Conservation (phyloP, 2,329 filamentous ascomycete genomes). For the Massarina eburnea region DNA sequence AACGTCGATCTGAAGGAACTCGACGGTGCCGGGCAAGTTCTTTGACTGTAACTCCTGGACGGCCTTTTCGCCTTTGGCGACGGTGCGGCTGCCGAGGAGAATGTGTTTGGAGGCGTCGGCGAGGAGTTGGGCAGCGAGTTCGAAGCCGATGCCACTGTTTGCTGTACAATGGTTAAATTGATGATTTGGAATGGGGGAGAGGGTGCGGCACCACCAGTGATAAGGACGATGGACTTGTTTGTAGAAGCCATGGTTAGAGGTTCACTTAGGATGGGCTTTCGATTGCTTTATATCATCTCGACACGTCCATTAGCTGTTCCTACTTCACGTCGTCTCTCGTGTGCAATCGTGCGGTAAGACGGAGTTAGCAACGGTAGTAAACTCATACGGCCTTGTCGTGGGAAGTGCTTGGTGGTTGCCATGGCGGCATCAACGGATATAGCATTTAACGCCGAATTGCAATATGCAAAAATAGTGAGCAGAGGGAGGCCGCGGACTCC, state of each 20-base stretch:
- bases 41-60: constrained; percentile 22
- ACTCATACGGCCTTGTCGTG: too few species aligned
- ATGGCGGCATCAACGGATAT: too few species aligned
- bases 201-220: constrained; percentile 42
- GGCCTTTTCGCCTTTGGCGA: constrained; percentile 25
- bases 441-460: too few species aligned
- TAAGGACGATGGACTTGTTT: constrained; percentile 30
- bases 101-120: constrained; percentile 32
- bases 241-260: neutral
- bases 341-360: too few species aligned
- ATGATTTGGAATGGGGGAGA: neutral
- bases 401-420: too few species aligned
- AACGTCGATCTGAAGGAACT: constrained; percentile 46
- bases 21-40: constrained; percentile 27
- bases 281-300: too few species aligned
- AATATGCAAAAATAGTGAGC: too few species aligned
- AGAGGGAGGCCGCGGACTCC: too few species aligned
- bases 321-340: too few species aligned
- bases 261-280: neutral
- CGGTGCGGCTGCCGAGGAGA: constrained; percentile 19
- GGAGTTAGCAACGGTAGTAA: too few species aligned
- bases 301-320: too few species aligned
- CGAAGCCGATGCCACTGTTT: constrained; percentile 53
- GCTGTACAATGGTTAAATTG: constrained; percentile 18
- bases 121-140: constrained; percentile 44